Conservation (phyloP, 1,284 basidiomycete species). For the Microbotryum lychnidis-dioicae region DNA sequence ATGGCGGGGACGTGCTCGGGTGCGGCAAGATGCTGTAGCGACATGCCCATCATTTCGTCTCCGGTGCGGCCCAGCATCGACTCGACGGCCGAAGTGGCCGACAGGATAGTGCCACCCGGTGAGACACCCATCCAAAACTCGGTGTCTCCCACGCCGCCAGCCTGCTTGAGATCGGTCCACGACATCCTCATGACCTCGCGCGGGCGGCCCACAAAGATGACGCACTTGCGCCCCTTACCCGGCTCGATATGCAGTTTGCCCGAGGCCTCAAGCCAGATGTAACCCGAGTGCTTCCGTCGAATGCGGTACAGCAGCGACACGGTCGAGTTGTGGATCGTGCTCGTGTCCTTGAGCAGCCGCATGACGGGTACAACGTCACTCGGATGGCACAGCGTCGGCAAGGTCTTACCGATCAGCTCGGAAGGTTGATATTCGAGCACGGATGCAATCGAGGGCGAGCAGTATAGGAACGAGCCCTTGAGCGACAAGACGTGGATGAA, state of each 20-base stretch:
- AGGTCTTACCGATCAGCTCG: slow-evolving; percentile 66
- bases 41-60: slow-evolving; percentile 19
- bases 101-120: slow-evolving; percentile 29
- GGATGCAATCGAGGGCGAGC: slow-evolving; percentile 66
- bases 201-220: slow-evolving; percentile 68
- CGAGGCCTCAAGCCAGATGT: slow-evolving; percentile 79
- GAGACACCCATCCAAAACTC: slow-evolving; percentile 35
- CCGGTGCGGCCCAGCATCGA: slow-evolving; percentile 22
- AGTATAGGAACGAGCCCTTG: slow-evolving; percentile 88
- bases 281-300: slow-evolving; percentile 55
- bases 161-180: slow-evolving; percentile 47
- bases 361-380: slow-evolving; percentile 83
- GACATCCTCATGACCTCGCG: slow-evolving; percentile 56
- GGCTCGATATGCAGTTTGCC: slow-evolving; percentile 76
- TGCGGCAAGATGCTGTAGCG: slow-evolving; percentile 13
- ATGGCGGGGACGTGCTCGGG: slow-evolving; percentile 15
- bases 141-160: slow-evolving; percentile 33
- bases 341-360: slow-evolving; percentile 78
- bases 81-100: slow-evolving; percentile 26
- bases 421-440: slow-evolving; percentile 69
- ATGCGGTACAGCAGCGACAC: slow-evolving; percentile 73
- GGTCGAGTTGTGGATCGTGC: slow-evolving; percentile 40
- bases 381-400: slow-evolving; percentile 74
- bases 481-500: slow-evolving; percentile 84
- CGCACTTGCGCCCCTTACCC: slow-evolving; percentile 73